These are phyloP conservation scores for Astrephomene gubernaculifera DNA, from an alignment of 139 green algal species.

Conservation along the genomic window DNA sequence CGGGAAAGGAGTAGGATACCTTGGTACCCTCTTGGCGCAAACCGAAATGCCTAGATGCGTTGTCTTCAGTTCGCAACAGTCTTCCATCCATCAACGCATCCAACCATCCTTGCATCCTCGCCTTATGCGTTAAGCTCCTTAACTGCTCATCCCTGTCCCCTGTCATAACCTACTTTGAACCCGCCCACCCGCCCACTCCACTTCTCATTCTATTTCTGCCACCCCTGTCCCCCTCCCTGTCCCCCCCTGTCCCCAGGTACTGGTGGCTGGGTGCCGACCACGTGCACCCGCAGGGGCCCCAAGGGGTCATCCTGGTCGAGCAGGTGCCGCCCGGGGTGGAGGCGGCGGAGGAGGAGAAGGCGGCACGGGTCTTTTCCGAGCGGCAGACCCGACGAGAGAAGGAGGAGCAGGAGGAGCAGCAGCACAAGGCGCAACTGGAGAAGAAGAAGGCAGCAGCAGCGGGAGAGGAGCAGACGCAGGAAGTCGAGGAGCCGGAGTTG, in stretches of 20 bases:
- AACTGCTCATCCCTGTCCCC: no score
- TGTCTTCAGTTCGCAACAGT: no score
- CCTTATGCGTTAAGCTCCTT: no score
- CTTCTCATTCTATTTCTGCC: no score
- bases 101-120: no score
- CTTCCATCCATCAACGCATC: no score
- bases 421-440: slow-evolving; percentile 21
- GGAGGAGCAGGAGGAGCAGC: not conserved
- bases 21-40: no score
- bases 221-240: no score
- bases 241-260: slow-evolving; percentile 15
- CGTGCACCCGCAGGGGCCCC: not conserved
- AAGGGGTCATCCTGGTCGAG: slow-evolving; percentile 30
- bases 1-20: not conserved
- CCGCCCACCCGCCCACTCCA: no score
- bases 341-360: not conserved
- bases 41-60: no score
- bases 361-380: not conserved
- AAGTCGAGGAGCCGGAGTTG: not conserved
- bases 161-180: no score
- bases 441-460: not conserved
- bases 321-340: not conserved
- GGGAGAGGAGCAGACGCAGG: not conserved
- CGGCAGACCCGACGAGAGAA: not conserved
- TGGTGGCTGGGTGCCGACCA: slow-evolving; percentile 41